These are phyloP conservation scores for Kodamaea plutei DNA, from an alignment of 1,139 yeast species.

Conservation along the genomic window DNA sequence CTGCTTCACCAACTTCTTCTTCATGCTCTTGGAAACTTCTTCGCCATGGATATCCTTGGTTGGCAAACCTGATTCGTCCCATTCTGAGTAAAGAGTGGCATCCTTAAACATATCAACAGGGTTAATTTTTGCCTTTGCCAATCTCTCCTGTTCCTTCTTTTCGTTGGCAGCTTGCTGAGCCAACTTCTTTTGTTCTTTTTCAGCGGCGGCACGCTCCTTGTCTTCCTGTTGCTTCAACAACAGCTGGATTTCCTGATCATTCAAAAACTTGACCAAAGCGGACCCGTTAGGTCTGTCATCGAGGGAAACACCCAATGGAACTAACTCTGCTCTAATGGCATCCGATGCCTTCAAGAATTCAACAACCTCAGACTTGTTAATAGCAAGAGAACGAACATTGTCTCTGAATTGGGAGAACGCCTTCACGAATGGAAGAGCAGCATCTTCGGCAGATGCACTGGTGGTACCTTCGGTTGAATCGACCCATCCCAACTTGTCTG, in stretches of 20 bases:
- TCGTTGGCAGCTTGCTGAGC: conserved; percentile 42
- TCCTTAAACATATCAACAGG: conserved; percentile 74
- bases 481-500: conserved; percentile 78
- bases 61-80: conserved; percentile 88
- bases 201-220: conserved; percentile 45
- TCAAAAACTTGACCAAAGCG: conserved; percentile 79
- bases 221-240: conserved; percentile 59
- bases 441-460: conserved; percentile 52
- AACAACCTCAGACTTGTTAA: conserved; percentile 51
- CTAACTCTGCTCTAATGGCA: conserved; percentile 49
- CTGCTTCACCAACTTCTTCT: conserved; percentile 75
- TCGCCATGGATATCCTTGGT: conserved; percentile 72
- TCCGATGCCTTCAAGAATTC: conserved; percentile 53
- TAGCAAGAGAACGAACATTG: conserved; percentile 68
- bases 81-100: conserved; percentile 53
- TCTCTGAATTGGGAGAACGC: conserved; percentile 80
- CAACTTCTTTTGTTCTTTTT: conserved; percentile 39
- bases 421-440: conserved; percentile 75
- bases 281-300: conserved; percentile 84
- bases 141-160: conserved; percentile 60
- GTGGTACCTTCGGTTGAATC: conserved; percentile 26
- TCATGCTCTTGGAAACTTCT: conserved; percentile 82
- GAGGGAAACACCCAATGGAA: conserved; percentile 73
- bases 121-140: conserved; percentile 63
- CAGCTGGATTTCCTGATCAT: conserved; percentile 62